Evolutionary conservation across 208 protist species (phyloP), one percentile per base, ranked within the genome.

Genomic region (Histomonas meleagridis): DNA sequence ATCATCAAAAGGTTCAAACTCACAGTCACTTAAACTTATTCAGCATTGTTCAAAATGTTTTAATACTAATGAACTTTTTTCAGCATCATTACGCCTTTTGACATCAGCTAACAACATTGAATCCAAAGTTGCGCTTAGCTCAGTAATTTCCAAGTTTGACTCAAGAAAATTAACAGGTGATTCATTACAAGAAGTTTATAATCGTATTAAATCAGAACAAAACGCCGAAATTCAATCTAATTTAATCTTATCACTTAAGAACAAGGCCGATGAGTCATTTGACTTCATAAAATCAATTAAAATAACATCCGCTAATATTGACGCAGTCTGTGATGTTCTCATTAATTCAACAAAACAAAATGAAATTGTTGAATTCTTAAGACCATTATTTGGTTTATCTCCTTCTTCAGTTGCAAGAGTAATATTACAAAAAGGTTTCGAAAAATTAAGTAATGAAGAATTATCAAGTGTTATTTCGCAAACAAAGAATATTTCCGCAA

Each of bases 61-160:
- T n/a, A n/a, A n/a, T n/a, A n/a, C n/a, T n/a, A n/a, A n/a, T n/a
- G n/a, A n/a, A n/a, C n/a, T n/a, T n/a, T n/a, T n/a, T n/a, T n/a
- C n/a, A n/a, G n/a, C n/a, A n/a, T n/a, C n/a, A n/a, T n/a, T n/a
- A n/a, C n/a, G n/a, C n/a, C n/a, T n/a, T n/a, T n/a, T n/a, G n/a
- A n/a, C n/a, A n/a, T n/a, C n/a, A n/a, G n/a, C n/a, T n/a, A n/a
- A n/a, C n/a, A n/a, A n/a, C n/a, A n/a, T n/a, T n/a, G n/a, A n/a
- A n/a, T n/a, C n/a, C n/a, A 91, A 32, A 65, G 62, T 48, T 91
- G 69, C 35, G 16, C 49, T 10, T 69, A 91, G 26, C 53, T 91
- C 3, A 48, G 51, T 9, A 86, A 86, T 46, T 86, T 86, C 76
- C 76, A 86, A 48, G 40, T 46, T 38, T 86, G 76, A 46, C 76